phyloP scores from a whole-genome alignment of 352 stramenopile genomes.

The Phytopythium montanum region DNA sequence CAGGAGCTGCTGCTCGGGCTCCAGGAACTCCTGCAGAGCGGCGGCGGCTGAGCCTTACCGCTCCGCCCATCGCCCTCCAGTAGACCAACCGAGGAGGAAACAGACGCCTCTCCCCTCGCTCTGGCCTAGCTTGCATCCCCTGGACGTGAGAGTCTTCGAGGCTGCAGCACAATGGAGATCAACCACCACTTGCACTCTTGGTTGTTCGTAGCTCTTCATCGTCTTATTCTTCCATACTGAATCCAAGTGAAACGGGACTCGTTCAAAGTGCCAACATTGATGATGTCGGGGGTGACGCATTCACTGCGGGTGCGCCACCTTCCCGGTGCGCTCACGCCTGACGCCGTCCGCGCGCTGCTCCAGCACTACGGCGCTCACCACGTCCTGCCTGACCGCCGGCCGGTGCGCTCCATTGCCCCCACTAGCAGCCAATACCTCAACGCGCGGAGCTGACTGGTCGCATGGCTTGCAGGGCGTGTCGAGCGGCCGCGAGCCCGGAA shows the following conservation, averaged over 20 bases:
- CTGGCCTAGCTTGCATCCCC: no score
- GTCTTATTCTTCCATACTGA: no score
- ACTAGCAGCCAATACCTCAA: background rate
- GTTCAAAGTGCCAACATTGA: no score
- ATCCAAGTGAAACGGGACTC: no score
- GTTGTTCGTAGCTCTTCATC: no score
- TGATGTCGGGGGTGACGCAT: no score
- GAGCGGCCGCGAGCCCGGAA: conserved; percentile 30
- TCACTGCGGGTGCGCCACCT: conserved; percentile 59
- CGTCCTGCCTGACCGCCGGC: conserved; percentile 40
- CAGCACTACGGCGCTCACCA: conserved; percentile 47
- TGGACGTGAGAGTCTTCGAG: no score
- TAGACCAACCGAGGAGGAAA: background rate
- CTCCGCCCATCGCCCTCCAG: background rate
- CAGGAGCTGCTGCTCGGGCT: conserved; percentile 61
- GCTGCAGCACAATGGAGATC: no score
- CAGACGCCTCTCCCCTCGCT: background rate
- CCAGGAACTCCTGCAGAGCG: conserved; percentile 53
- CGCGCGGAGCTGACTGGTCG: background rate
- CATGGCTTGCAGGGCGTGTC: conserved; percentile 5
- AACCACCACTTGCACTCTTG: no score
- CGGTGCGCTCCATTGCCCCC: conserved; percentile 12
- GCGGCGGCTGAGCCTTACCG: conserved; percentile 10
- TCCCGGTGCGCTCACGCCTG: conserved; percentile 43
- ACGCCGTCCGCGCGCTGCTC: conserved; percentile 57